These are phyloP conservation scores for Furcasterigmium sp. DNA, from an alignment of 2,329 filamentous ascomycete species.

Conservation along the genomic window DNA sequence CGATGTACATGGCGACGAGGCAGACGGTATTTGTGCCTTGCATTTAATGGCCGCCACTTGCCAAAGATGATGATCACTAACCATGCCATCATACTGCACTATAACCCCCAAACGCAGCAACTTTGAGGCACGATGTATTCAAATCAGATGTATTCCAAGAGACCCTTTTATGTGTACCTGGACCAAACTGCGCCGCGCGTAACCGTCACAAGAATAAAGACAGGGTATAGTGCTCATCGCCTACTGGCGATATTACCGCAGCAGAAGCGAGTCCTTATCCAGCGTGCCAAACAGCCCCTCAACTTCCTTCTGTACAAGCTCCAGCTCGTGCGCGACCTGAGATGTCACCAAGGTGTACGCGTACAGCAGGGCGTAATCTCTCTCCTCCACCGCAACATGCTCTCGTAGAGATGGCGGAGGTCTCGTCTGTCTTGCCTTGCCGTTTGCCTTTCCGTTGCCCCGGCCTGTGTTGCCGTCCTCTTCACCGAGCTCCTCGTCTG, in stretches of 20 bases:
- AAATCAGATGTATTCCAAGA: no score
- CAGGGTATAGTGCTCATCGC: no score
- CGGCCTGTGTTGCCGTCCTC: conserved; percentile 25
- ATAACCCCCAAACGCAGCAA: no score
- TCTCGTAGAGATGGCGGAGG: conserved; percentile 12
- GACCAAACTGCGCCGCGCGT: no score
- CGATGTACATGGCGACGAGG: no score
- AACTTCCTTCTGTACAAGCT: conserved; percentile 54
- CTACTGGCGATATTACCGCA: no score
- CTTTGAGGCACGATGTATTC: no score
- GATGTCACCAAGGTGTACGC: conserved; percentile 74
- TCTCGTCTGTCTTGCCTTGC: conserved; percentile 13
- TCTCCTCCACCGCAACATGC: conserved; percentile 52
- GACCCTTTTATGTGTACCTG: no score
- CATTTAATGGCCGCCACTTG: no score
- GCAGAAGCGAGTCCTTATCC: conserved; percentile 51
- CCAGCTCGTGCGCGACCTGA: conserved; percentile 61
- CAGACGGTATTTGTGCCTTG: no score
- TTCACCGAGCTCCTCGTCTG: conserved; percentile 26
- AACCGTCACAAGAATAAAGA: no score
- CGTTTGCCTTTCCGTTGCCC: conserved; percentile 10
- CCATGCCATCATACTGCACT: conserved; percentile 3
- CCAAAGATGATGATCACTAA: not conserved
- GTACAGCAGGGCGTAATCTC: conserved; percentile 88
- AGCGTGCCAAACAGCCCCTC: conserved; percentile 59